Evolutionary conservation across 345 rosid species (phyloP), one percentile per base, ranked within the genome.

Genomic region (Psidium guajava): DNA sequence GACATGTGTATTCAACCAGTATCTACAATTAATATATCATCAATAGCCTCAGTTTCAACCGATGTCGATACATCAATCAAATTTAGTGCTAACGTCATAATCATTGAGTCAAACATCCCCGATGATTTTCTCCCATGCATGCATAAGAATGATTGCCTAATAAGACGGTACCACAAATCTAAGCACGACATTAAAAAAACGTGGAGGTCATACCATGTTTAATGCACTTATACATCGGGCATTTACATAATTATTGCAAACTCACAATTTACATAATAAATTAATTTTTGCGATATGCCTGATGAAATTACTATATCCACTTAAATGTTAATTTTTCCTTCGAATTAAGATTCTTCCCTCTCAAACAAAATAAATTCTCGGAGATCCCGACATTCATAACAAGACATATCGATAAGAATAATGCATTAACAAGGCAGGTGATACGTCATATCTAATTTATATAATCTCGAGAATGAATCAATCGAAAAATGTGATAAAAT

Each of bases 351-450:
- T 2, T 28, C 16, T 28, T 64, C 11, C 44, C 20, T 28, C 28
- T 64, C 18, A 64, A 64, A 28, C 11, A 28, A 32, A 28, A 21
- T 61, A 53, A 28, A 28, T 27, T 28, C 9, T 28, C 16, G 0
- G 9, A 15, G 5, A 61, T 61, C 11, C 8, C 11, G 42, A 28
- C 5, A 15, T 61, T 28, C 32, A 8, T 61, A 28, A 1, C 22
- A 0, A 15, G 75, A 28, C 32, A 3, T 7, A 16, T 16, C 11
- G 1, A 61, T 15, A 18, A 36, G 42, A 61, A 28, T 15, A 61
- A 28, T 28, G 28, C 11, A 7, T 20, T 2, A 28, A 7, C 9
- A 22, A 0, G 20, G 44, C 3, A 2, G 2, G 5, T 0, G 75
- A 64, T 64, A 8, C 6, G 10, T 16, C 42, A 64, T 64, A 28